A percentile compares a stretch with the other conserved stretches of the same genome.
These are phyloP conservation scores for Trametopsis cervina DNA, from an alignment of 768 basidiomycete species.

Conservation along the genomic window DNA sequence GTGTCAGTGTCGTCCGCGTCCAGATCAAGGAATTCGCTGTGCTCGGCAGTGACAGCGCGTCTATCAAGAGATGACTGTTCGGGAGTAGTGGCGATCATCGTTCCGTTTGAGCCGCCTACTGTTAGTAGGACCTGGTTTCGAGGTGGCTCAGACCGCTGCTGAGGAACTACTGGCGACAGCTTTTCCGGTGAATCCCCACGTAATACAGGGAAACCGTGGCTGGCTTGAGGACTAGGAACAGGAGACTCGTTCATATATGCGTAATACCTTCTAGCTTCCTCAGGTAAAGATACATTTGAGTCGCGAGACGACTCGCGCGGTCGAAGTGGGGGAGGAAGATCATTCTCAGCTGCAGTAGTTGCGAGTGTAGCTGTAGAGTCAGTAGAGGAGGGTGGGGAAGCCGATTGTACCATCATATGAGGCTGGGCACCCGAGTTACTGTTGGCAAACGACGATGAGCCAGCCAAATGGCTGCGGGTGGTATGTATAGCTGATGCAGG, in stretches of 20 bases:
- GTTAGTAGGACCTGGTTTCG: constrained; percentile 8
- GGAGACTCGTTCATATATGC: constrained; percentile 63
- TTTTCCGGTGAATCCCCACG: constrained; percentile 6
- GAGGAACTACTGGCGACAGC: constrained; percentile 1
- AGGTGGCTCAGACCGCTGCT: constrained; percentile 11
- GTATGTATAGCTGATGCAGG: background rate
- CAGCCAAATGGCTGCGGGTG: background rate
- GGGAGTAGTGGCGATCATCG: constrained; percentile 13
- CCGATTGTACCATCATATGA: constrained; percentile 9
- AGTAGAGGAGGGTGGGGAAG: background rate
- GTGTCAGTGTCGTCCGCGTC: constrained; percentile 33
- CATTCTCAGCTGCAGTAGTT: constrained; percentile 22
- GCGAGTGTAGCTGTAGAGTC: background rate
- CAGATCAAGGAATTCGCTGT: constrained; percentile 62
- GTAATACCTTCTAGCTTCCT: constrained; percentile 71
- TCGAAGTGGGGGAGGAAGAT: constrained; percentile 11
- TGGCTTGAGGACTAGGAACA: constrained; percentile 37
- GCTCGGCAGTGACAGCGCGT: constrained; percentile 22
- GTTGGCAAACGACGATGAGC: too few species aligned
- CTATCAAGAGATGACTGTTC: constrained; percentile 1
- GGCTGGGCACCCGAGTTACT: background rate
- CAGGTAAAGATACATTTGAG: constrained; percentile 64
- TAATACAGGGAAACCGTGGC: constrained; percentile 1
- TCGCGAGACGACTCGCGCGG: constrained; percentile 45
- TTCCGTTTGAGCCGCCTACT: constrained; percentile 2